Percentiles rank a stretch among this genome's conserved stretches.
These are phyloP conservation scores for Trichoderma sp. DNA, from an alignment of 2,329 filamentous ascomycete genomes.

Conservation along the genomic window DNA sequence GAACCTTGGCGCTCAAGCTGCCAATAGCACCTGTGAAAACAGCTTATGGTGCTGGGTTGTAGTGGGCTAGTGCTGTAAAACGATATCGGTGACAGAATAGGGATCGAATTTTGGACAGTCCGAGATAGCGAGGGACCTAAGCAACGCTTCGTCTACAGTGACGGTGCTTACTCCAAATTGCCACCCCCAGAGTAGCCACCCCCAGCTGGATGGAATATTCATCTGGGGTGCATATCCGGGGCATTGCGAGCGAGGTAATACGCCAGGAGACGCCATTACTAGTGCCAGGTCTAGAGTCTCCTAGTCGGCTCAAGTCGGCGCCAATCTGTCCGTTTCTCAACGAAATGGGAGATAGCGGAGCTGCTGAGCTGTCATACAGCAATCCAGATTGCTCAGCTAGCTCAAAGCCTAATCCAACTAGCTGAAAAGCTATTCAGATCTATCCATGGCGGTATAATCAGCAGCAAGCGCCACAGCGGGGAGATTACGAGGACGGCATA, in stretches of 20 bases:
- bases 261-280: background rate
- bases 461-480: background rate
- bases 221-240: constrained; percentile 8
- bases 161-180: background rate
- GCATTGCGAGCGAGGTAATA: background rate
- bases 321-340: background rate
- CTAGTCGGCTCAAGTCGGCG: background rate
- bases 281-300: background rate
- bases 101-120: background rate
- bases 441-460: background rate
- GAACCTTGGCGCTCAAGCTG: background rate
- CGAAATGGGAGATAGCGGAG: background rate
- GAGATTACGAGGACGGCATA: background rate
- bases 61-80: background rate
- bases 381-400: background rate
- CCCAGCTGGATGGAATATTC: background rate
- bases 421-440: background rate
- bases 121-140: background rate
- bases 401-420: background rate
- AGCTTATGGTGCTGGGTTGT: background rate
- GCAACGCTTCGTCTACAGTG: background rate
- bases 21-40: background rate
- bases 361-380: background rate
- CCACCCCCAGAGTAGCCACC: background rate
- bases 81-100: background rate